Conservation (phyloP, 176 grass and related monocot species). For the Puccinellia tenuiflora region DNA sequence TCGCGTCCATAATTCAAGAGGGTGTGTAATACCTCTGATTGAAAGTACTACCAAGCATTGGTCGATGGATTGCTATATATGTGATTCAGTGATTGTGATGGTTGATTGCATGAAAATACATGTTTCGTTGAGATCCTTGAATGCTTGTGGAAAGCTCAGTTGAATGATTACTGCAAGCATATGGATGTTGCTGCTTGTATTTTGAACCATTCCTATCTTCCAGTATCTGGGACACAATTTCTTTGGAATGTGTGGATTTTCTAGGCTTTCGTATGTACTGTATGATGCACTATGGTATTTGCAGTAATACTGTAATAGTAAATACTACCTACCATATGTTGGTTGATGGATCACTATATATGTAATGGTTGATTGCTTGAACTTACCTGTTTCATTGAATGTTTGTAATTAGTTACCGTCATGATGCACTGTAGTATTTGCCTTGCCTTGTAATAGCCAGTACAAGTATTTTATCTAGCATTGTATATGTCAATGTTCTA, state of each 20-base stretch:
- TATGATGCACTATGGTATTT: too few relatives aligned
- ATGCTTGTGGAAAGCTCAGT: too few relatives aligned
- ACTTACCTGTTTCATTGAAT: too few relatives aligned
- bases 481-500: background rate
- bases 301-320: too few relatives aligned
- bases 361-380: too few relatives aligned
- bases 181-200: background rate
- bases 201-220: background rate
- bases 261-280: background rate
- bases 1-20: conserved; percentile 22
- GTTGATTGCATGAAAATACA: background rate
- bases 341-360: too few relatives aligned
- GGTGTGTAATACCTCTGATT: background rate
- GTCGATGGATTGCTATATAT: conserved; percentile 12
- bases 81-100: too few relatives aligned
- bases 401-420: too few relatives aligned
- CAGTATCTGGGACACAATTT: background rate
- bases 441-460: background rate
- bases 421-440: too few relatives aligned
- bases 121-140: background rate
- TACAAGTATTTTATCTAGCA: background rate
- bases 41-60: conserved; percentile 11
- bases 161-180: too few relatives aligned
- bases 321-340: too few relatives aligned
- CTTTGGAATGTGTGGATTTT: background rate